These are phyloP conservation scores for Lignosus rhinocerotis DNA, from an alignment of 1,284 basidiomycete genomes.

Conservation along the genomic window DNA sequence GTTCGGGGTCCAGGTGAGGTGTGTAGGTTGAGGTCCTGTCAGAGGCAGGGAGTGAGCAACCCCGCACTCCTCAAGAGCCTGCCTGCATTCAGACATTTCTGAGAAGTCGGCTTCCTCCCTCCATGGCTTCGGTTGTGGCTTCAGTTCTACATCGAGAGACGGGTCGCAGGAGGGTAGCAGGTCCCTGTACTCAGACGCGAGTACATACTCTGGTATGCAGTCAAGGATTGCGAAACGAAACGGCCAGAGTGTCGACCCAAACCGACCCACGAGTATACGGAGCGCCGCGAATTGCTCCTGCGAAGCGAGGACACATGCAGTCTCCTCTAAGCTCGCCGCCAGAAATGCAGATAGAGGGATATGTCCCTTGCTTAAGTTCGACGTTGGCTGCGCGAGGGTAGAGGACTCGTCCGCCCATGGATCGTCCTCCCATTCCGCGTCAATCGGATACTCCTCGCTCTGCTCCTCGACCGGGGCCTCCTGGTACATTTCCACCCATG, in stretches of 20 bases:
- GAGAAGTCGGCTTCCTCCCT: constrained; percentile 56
- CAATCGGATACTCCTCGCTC: constrained; percentile 33
- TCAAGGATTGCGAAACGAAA: constrained; percentile 71
- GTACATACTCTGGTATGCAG: constrained; percentile 70
- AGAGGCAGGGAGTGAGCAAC: constrained; percentile 16
- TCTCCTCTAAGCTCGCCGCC: constrained; percentile 52
- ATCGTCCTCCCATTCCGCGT: constrained; percentile 77
- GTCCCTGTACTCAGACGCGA: constrained; percentile 60
- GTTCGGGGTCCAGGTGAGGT: constrained; percentile 3
- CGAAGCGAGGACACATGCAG: constrained; percentile 69
- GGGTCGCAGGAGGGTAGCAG: constrained; percentile 67
- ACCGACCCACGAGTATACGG: constrained; percentile 56
- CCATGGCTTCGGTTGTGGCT: constrained; percentile 39
- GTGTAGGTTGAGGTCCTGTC: neutral
- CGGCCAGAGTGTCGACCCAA: constrained; percentile 62
- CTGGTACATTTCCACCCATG: constrained; percentile 61
- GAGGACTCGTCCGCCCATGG: constrained; percentile 66
- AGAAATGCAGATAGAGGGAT: constrained; percentile 69
- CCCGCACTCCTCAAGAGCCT: constrained; percentile 38
- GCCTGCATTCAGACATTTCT: constrained; percentile 46
- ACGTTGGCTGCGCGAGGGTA: constrained; percentile 22
- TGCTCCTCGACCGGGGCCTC: constrained; percentile 33
- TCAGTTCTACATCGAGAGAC: constrained; percentile 45
- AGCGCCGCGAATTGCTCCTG: constrained; percentile 59
- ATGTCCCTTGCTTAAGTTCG: constrained; percentile 37